Base-by-base conservation (phyloP, 2,329 filamentous ascomycete species). In the Lecanosticta acicola region DNA sequence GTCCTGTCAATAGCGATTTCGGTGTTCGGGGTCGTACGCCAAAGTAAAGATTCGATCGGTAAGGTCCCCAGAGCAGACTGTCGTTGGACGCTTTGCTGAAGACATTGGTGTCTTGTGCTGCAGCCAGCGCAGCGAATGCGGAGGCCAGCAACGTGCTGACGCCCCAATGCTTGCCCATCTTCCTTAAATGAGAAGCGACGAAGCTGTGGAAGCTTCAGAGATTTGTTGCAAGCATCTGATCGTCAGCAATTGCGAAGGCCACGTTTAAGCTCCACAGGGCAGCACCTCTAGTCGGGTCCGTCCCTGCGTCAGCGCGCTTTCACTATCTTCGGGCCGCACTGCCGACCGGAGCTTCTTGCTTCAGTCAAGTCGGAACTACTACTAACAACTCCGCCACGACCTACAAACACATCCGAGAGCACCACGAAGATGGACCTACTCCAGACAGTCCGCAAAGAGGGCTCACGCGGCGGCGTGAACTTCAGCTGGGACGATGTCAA, bases 401-500 rank as follows among this genome's bases (percentile, higher is more conserved):
- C 16, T 37, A 35, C 33, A 35, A 14, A 38, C 35, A 20, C 35
- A 5, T 19, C 9, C n/a, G 35, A 13, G 3, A 39, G 3, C 13
- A 29, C 24, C 24, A 11, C 24, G 24, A 29, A 19, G 46, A 96
- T 98, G 93, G 93, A 98, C 77, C 79, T 98, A 45, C 81, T 97
- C 44, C 87, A 90, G 49, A 88, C 86, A 34, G 85, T 98, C 51
- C 87, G 90, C 62, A 97, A 98, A 71, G 91, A 94, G 66, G 81
- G 81, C 52, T 81, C 77, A 52, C 93, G 93, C 56, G 93, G 93
- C 62, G 93, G 93, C 50, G 85, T 85, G 68, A 89, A 96, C 68
- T 98, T 98, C 73, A 90, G 84, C 70, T 97, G 93, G 93, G 86
- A 91, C 55, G 89, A 96, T 58, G 91, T 98, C 63, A 84, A 91